phyloP scores from a whole-genome alignment of 306 rosid genomes.

The Ochetophila trinervis region DNA sequence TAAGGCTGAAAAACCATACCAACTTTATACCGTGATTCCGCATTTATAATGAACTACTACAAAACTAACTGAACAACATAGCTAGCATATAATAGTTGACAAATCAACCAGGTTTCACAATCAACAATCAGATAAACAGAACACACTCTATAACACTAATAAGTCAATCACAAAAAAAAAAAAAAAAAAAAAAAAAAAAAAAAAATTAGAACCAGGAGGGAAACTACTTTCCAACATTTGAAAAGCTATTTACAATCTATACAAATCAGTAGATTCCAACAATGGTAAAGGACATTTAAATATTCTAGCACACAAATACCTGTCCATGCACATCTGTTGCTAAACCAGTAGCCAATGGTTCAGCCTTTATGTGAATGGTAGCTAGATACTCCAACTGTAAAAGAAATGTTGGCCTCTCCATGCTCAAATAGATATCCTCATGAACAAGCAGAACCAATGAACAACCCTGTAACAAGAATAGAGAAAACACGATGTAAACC shows the following conservation, averaged over 20 bases:
- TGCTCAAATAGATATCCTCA: conserved; percentile 62
- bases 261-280: not conserved
- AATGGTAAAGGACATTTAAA: conserved; percentile 3
- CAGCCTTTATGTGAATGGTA: conserved; percentile 66
- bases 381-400: conserved; percentile 85
- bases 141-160: not conserved
- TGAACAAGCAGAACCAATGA: conserved; percentile 72
- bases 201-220: not conserved
- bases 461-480: conserved; percentile 56
- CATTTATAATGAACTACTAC: too few species aligned
- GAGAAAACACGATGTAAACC: conserved; percentile 11
- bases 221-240: not conserved
- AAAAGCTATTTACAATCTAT: not conserved
- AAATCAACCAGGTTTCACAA: not conserved
- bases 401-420: conserved; percentile 51
- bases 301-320: conserved; percentile 42
- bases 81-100: not conserved
- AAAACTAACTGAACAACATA: not conserved
- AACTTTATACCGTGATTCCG: too few species aligned
- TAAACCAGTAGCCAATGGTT: conserved; percentile 88
- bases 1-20: too few species aligned
- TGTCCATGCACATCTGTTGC: conserved; percentile 98
- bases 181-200: not conserved
- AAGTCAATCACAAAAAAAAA: not conserved
- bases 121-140: not conserved